phyloP scores from a whole-genome alignment of 495 filamentous ascomycete genomes.

The Aspergillus taichungensis region DNA sequence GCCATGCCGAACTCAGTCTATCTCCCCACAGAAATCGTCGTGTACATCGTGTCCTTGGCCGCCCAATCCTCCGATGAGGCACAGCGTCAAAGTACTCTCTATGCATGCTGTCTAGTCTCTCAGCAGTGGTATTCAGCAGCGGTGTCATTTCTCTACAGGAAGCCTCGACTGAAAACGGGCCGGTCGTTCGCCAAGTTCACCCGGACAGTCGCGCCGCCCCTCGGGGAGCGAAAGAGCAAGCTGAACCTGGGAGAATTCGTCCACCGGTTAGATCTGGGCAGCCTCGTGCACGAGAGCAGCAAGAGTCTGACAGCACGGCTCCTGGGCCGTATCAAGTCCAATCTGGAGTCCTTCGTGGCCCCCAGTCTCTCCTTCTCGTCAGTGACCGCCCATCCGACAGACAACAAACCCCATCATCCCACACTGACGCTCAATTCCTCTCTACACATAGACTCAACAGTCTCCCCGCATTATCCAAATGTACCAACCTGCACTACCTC shows the following conservation, averaged over 20 bases:
- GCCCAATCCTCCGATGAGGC: slow-evolving; percentile 6
- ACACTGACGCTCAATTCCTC: background rate
- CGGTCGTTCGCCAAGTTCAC: slow-evolving; percentile 51
- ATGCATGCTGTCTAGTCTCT: slow-evolving; percentile 48
- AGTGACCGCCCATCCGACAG: slow-evolving; percentile 5
- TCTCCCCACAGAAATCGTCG: slow-evolving; percentile 46
- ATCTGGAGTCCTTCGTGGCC: slow-evolving; percentile 53
- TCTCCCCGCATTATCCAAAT: slow-evolving; percentile 56
- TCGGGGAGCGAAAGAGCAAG: slow-evolving; percentile 46
- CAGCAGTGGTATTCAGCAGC: slow-evolving; percentile 56
- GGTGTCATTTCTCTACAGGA: slow-evolving; percentile 47
- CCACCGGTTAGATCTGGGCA: slow-evolving; percentile 46
- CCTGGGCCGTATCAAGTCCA: slow-evolving; percentile 47
- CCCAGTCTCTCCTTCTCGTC: slow-evolving; percentile 57
- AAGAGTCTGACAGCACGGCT: slow-evolving; percentile 58
- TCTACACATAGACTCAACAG: slow-evolving; percentile 41
- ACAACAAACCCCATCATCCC: background rate
- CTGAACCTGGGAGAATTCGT: slow-evolving; percentile 48
- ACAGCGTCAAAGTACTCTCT: slow-evolving; percentile 36
- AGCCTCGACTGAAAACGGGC: slow-evolving; percentile 39
- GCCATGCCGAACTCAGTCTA: slow-evolving; percentile 9
- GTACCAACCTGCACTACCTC: slow-evolving; percentile 42
- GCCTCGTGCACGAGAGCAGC: slow-evolving; percentile 56
- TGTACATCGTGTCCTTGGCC: slow-evolving; percentile 32
- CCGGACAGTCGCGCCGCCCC: slow-evolving; percentile 52